Evolutionary conservation across 345 rosid species (phyloP).

Genomic region (Hirschfeldia incana): DNA sequence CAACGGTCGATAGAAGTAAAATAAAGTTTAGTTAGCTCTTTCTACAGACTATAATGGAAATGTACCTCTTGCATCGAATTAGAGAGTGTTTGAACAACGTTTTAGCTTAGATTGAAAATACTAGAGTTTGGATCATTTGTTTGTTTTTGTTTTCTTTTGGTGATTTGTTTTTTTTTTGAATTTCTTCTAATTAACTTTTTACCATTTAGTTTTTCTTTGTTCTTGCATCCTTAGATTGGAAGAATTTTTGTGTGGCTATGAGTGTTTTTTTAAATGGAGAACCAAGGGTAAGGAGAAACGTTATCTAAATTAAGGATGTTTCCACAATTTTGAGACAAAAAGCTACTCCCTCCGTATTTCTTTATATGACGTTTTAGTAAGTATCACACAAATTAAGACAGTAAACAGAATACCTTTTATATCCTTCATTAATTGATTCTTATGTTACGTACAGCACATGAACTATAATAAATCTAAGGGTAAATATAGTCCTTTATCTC

Average conservation of each 20-base stretch:
- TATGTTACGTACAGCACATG: too few relatives aligned
- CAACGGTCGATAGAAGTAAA: not conserved
- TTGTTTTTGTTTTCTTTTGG: not conserved
- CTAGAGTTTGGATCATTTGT: not conserved
- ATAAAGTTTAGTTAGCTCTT: not conserved
- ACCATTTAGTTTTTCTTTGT: not conserved
- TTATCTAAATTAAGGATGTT: slow-evolving; percentile 19
- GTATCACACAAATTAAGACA: too few relatives aligned
- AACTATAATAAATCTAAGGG: too few relatives aligned
- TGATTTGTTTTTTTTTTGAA: not conserved
- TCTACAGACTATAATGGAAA: not conserved
- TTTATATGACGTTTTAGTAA: too few relatives aligned
- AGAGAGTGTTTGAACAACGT: slow-evolving; percentile 9
- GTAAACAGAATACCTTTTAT: too few relatives aligned
- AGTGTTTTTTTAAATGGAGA: not conserved
- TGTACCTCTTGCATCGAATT: slow-evolving; percentile 36
- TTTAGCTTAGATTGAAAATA: not conserved
- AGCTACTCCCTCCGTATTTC: too few relatives aligned
- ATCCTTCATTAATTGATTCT: too few relatives aligned
- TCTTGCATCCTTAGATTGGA: not conserved
- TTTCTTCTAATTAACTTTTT: too few relatives aligned
- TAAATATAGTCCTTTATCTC: too few relatives aligned
- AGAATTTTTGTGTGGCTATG: slow-evolving; percentile 11
- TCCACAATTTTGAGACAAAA: not conserved
- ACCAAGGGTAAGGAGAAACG: slow-evolving; percentile 25